phyloP scores from a whole-genome alignment of 2,329 filamentous ascomycete species.

The Diaporthe citrichinensis region DNA sequence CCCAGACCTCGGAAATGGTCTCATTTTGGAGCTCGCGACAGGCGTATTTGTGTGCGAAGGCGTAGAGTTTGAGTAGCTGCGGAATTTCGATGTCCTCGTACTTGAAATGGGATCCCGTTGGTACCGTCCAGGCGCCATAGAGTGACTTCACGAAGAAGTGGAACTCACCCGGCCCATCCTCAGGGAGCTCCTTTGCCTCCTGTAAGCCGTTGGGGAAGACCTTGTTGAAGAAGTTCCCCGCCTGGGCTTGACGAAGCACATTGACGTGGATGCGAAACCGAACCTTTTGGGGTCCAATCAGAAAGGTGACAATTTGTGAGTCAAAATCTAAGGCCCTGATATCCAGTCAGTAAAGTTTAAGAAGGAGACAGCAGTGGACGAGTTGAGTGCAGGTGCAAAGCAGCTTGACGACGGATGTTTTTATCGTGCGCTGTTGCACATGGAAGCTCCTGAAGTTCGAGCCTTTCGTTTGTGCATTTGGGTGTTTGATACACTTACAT shows the following conservation, averaged over 20 bases:
- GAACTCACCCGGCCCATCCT: conserved; percentile 49
- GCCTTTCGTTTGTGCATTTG: neutral
- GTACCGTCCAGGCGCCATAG: conserved; percentile 41
- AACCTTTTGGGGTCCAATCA: neutral
- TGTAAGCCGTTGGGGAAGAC: neutral
- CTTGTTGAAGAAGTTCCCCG: neutral
- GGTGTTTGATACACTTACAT: neutral
- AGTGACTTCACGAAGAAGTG: conserved; percentile 50
- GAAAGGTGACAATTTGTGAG: neutral
- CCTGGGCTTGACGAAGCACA: neutral
- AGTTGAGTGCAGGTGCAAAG: neutral
- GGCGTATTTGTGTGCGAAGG: conserved; percentile 6
- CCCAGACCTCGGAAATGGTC: neutral
- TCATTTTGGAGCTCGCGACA: neutral
- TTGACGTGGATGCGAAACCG: neutral
- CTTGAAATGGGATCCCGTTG: neutral
- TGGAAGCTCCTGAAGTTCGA: too few relatives aligned
- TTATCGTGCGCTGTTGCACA: neutral
- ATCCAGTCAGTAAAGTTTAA: neutral
- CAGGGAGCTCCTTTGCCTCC: conserved; percentile 44
- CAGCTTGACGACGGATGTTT: neutral
- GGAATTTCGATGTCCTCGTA: too few relatives aligned
- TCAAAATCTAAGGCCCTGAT: neutral
- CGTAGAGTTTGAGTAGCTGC: conserved; percentile 4
- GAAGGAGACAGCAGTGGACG: neutral